Percentiles rank a stretch among this genome's conserved stretches.
These are phyloP conservation scores for Apocynum venetum DNA, from an alignment of 257 asterid species.

Conservation along the genomic window DNA sequence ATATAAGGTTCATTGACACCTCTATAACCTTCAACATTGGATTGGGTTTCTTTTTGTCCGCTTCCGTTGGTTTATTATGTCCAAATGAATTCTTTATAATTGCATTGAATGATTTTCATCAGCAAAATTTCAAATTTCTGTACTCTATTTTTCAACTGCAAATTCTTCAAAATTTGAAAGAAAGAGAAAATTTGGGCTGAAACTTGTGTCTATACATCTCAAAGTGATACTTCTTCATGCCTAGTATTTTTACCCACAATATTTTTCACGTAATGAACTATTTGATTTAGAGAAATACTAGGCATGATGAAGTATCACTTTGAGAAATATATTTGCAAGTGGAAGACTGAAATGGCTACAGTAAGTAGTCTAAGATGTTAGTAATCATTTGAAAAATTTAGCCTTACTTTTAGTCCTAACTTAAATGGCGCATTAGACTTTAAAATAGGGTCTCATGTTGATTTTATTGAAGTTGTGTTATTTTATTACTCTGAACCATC, in stretches of 20 bases:
- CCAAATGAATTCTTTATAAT: background rate
- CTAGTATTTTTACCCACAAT: background rate
- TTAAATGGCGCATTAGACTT: background rate
- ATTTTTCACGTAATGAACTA: background rate
- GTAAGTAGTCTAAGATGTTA: background rate
- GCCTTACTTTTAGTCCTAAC: background rate
- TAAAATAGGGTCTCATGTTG: background rate
- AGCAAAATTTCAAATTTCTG: too few species aligned
- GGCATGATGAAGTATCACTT: too few species aligned
- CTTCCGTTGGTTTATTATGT: background rate
- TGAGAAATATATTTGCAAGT: background rate
- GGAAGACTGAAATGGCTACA: background rate
- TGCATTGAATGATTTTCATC: background rate
- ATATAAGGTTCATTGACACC: background rate
- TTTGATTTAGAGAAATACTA: background rate
- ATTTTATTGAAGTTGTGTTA: background rate
- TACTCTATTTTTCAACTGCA: background rate
- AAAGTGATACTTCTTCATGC: background rate
- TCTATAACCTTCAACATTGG: background rate
- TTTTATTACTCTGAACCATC: conserved; percentile 19
- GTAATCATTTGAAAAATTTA: background rate
- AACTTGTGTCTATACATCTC: background rate
- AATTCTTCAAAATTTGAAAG: background rate
- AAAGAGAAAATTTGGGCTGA: background rate
- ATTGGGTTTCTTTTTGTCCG: background rate